Base-by-base conservation (phyloP, 1,284 basidiomycete genomes). In the Volvariella volvacea region DNA sequence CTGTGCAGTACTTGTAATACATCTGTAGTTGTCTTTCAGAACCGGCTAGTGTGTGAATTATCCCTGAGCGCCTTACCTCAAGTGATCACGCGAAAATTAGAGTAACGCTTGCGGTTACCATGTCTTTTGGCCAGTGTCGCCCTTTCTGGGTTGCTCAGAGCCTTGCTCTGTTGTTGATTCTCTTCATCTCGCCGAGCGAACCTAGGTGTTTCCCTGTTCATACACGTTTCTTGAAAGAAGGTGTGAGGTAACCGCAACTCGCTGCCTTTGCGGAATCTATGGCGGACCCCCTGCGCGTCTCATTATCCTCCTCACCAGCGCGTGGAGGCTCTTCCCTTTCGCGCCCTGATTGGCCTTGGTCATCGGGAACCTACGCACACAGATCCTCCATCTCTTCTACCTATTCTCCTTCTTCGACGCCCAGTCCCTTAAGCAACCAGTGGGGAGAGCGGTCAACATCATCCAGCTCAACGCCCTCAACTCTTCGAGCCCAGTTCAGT, bases 321-420 rank as follows among this genome's bases (percentile, higher is more conserved):
- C 68, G 74, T 33, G 58, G 64, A 20, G 60, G 66, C 8, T 60
- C 66, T 21, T 60, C 34, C 34, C 34, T 36, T 7, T 74, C 54
- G 65, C 73, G 78, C 42, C 78, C 78, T 31, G 70, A 76, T 43
- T 81, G 78, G 76, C 78, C 80, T 34, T 80, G 78, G 73, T 64
- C 64, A 31, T 57, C 58, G 44, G 59, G 53, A 51, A 58, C 55
- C 44, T 65, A 61, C 45, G 50, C 56, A 19, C 57, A 56, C 37
- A 52, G 60, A 48, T 51, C 54, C 17, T 60, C 56, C 38, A 60
- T 58, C 25, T 55, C 58, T 22, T 63, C 61, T 16, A 50, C 57
- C 9, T 54, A 57, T 43, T 63, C 59, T 16, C 50, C 57, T 15
- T 44, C 25, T 17, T 48, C 45, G 21, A 47, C 51, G 3, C 34